A percentile compares a stretch with the other conserved stretches of the same genome.
phyloP scores from a whole-genome alignment of 257 asterid genomes.

The Solanum commersonii region DNA sequence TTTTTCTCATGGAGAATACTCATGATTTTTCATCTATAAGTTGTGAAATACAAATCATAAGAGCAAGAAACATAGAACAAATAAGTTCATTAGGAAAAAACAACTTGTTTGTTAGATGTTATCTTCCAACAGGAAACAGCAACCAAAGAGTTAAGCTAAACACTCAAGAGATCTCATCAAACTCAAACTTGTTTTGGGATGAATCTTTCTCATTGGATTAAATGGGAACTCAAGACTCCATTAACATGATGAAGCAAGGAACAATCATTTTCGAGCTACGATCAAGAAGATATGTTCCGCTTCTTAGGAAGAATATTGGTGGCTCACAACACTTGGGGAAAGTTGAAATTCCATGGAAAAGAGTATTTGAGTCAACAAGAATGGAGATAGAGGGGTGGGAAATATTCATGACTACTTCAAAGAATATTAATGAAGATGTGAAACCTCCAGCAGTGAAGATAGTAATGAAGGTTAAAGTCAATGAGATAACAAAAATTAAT shows the following conservation, averaged over 20 bases:
- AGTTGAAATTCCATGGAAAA: slow-evolving; percentile 49
- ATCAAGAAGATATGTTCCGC: slow-evolving; percentile 18
- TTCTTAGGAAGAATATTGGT: slow-evolving; percentile 15
- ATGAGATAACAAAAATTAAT: not conserved
- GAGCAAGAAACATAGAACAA: slow-evolving; percentile 32
- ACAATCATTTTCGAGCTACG: slow-evolving; percentile 43
- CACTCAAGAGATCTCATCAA: slow-evolving; percentile 33
- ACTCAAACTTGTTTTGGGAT: slow-evolving; percentile 35
- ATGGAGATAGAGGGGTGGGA: slow-evolving; percentile 47
- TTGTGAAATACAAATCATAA: slow-evolving; percentile 33
- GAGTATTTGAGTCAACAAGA: slow-evolving; percentile 10
- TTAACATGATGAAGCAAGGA: slow-evolving; percentile 24
- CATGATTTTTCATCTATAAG: slow-evolving; percentile 10
- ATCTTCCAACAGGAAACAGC: slow-evolving; percentile 34
- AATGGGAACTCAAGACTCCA: slow-evolving; percentile 24
- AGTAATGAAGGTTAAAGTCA: slow-evolving; percentile 24
- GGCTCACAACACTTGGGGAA: slow-evolving; percentile 44
- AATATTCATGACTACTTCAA: slow-evolving; percentile 15
- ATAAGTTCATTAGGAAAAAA: slow-evolving; percentile 1
- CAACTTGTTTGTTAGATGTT: slow-evolving; percentile 50
- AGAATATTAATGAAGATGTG: slow-evolving; percentile 10
- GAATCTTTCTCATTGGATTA: slow-evolving; percentile 47
- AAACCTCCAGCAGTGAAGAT: slow-evolving; percentile 46
- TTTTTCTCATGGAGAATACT: slow-evolving; percentile 16
- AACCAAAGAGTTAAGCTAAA: slow-evolving; percentile 32